phyloP scores from a whole-genome alignment of 1,139 yeast genomes.

The Suhomyces ambrosiae region DNA sequence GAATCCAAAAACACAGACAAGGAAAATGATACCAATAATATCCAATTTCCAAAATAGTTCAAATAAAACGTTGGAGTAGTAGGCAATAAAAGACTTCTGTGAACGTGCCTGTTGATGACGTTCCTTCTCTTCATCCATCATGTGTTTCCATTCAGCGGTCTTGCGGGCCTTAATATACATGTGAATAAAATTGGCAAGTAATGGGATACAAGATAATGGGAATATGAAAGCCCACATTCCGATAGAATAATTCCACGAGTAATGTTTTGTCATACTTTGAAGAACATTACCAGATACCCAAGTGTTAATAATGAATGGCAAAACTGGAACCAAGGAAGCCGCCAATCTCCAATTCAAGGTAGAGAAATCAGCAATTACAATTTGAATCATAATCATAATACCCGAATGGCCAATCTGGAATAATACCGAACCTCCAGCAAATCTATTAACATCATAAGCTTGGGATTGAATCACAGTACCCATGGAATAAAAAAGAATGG shows the following conservation, averaged over 20 bases:
- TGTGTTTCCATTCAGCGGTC: conserved; percentile 44
- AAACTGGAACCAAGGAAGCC: conserved; percentile 62
- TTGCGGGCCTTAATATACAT: conserved; percentile 57
- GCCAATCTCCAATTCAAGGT: conserved; percentile 70
- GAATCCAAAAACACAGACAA: conserved; percentile 56
- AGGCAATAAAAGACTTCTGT: conserved; percentile 1
- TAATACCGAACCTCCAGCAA: conserved; percentile 73
- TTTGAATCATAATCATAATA: conserved; percentile 53
- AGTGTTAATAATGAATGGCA: conserved; percentile 73
- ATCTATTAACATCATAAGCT: conserved; percentile 62
- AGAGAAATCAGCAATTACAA: conserved; percentile 67
- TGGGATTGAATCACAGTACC: conserved; percentile 75
- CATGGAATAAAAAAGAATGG: conserved; percentile 61
- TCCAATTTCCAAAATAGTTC: conserved; percentile 55
- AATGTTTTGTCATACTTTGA: conserved; percentile 19
- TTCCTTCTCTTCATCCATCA: conserved; percentile 25
- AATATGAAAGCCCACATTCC: conserved; percentile 82
- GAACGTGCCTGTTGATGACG: conserved; percentile 2
- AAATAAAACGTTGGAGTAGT: conserved; percentile 1
- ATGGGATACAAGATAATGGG: conserved; percentile 64
- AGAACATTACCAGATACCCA: conserved; percentile 68
- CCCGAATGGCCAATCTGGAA: conserved; percentile 75
- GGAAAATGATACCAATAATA: conserved; percentile 51
- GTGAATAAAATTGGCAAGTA: conserved; percentile 54
- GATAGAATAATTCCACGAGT: conserved; percentile 70